Percentiles rank a stretch among this genome's conserved stretches.
These are phyloP conservation scores for Bretschneidera sinensis DNA, from an alignment of 345 rosid species.

Conservation along the genomic window DNA sequence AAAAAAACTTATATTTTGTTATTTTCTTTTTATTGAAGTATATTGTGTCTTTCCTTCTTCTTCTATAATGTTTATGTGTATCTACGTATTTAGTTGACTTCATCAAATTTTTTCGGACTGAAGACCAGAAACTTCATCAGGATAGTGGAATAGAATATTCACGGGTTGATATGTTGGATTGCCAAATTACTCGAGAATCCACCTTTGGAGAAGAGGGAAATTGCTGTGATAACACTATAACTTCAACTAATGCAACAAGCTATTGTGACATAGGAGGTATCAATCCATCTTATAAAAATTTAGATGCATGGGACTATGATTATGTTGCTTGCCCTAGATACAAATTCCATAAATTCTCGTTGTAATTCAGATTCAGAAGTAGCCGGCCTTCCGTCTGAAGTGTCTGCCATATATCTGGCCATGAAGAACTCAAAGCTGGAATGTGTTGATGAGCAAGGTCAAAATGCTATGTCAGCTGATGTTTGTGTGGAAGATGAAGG, in stretches of 20 bases:
- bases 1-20: background rate
- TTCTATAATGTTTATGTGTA: conserved; percentile 3
- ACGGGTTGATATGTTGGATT: conserved; percentile 20
- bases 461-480: conserved; percentile 63
- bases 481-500: conserved; percentile 67
- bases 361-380: conserved; percentile 48
- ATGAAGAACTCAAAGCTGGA: conserved; percentile 96
- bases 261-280: conserved; percentile 22
- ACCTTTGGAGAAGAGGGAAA: conserved; percentile 20
- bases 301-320: conserved; percentile 25
- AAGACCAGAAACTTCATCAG: conserved; percentile 26
- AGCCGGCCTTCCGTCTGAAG: conserved; percentile 58
- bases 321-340: conserved; percentile 37
- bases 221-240: background rate
- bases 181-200: conserved; percentile 19
- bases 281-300: conserved; percentile 29
- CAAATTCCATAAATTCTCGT: conserved; percentile 31
- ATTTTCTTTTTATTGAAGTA: background rate
- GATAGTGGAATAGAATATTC: conserved; percentile 20
- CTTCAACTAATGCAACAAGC: conserved; percentile 4
- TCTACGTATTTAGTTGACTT: conserved; percentile 25
- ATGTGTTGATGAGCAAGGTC: conserved; percentile 81
- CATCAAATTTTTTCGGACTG: conserved; percentile 25
- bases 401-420: conserved; percentile 91
- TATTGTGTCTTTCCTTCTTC: background rate